Evolutionary conservation across 257 asterid species (phyloP), one percentile per base, ranked within the genome.

Genomic region (Solanum gracilifrons): DNA sequence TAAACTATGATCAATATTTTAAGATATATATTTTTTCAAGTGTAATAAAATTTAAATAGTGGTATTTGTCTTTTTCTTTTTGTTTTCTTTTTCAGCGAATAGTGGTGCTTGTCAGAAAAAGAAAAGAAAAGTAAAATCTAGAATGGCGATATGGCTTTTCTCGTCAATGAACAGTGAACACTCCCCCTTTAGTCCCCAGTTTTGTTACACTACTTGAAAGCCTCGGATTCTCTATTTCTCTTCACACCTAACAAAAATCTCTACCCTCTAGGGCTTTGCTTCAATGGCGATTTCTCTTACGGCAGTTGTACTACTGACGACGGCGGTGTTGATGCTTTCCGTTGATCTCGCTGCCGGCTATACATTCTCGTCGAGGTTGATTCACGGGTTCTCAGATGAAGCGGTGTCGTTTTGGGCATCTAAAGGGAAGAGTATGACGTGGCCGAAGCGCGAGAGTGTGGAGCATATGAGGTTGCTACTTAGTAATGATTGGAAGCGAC

Each of bases 371-470:
- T 90, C 95, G 43, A 90, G 89, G 88, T 89, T 94, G 89, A 88
- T 95, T 88, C 98, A 93, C 90, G 66, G 95, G 29, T 92, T 91
- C 64, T 93, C 98, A 0, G 93, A 87, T 7, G 97, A 93, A 88
- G 95, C 93, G 83, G 86, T 39, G 92, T 85, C 88, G 84, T 85
- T 88, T 88, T 68, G 91, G 94, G 92, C 71, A 16, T 85, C 91
- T 16, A 89, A 85, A 69, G 87, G 68, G 6, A 82, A 35, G 51
- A 86, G 69, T 88, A 13, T 87, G 89, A 86, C 93, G 87, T 90
- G 90, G 92, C 95, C 94, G 82, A 92, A 91, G 89, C 87, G 48
- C 29, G 91, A 90, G 86, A 94, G 93, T 84, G 84, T 90, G 41
- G 94, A 89, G 87, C 96, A 93, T 48, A 86, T 89, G 91, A 89